These are phyloP conservation scores for Sequoia sempervirens DNA, from an alignment of 75 land plant genomes.

Conservation along the genomic window DNA sequence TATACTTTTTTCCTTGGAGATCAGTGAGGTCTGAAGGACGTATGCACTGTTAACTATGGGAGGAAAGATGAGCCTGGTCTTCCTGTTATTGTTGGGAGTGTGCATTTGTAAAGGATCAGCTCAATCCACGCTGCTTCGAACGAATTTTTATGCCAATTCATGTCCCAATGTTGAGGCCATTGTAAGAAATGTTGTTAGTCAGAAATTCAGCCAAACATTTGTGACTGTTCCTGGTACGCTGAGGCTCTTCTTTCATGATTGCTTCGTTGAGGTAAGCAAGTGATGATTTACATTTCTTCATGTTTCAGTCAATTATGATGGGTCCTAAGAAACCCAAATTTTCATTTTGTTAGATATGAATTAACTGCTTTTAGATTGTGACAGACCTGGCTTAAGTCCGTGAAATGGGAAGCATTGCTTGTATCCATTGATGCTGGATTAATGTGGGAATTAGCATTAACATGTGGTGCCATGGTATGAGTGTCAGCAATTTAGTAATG, in stretches of 20 bases:
- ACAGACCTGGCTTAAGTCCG: not conserved
- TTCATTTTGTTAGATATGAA: not conserved
- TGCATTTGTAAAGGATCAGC: slow-evolving; percentile 1
- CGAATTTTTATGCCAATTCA: slow-evolving; percentile 5
- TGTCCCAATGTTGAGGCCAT: slow-evolving; percentile 16
- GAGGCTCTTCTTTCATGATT: slow-evolving; percentile 60
- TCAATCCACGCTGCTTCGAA: not conserved
- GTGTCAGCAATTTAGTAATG: not conserved
- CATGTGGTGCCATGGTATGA: not conserved
- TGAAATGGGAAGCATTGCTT: not conserved
- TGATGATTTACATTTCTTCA: not conserved
- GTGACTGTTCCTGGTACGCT: slow-evolving; percentile 31
- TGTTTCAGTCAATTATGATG: not conserved
- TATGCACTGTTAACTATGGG: not conserved
- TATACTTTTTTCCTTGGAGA: no score
- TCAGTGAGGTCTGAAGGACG: not conserved
- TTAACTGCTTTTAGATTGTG: not conserved
- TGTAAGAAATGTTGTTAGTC: not conserved
- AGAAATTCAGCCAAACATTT: slow-evolving; percentile 7
- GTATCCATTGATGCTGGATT: not conserved
- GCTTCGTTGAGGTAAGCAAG: slow-evolving; percentile 38
- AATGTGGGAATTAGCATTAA: not conserved
- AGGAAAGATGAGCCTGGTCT: not conserved
- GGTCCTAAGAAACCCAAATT: not conserved
- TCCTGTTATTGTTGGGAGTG: not conserved